Conservation (phyloP, 495 filamentous ascomycete genomes). For the Pseudevernia furfuracea region DNA sequence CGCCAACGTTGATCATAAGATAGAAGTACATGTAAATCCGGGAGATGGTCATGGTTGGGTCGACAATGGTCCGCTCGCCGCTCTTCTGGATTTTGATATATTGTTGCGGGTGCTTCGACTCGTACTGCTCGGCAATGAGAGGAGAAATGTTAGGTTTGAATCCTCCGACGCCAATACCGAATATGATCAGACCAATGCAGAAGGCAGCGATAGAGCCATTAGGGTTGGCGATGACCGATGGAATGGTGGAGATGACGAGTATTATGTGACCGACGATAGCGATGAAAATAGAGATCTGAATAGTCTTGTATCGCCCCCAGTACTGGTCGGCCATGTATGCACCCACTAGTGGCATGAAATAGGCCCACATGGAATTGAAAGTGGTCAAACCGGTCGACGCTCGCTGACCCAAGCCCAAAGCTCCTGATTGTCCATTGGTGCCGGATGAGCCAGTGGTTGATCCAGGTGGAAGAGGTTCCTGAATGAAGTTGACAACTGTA, state of each 20-base stretch:
- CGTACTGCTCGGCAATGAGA: constrained; percentile 64
- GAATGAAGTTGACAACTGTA: constrained; percentile 37
- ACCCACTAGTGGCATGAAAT: constrained; percentile 60
- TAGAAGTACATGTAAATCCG: constrained; percentile 69
- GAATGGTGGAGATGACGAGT: constrained; percentile 43
- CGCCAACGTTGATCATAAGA: constrained; percentile 68
- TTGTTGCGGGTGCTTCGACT: constrained; percentile 44
- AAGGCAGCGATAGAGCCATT: constrained; percentile 42
- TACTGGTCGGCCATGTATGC: constrained; percentile 67
- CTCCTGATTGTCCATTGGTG: constrained; percentile 31
- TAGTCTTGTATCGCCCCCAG: constrained; percentile 60
- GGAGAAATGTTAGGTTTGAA: constrained; percentile 60
- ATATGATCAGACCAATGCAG: constrained; percentile 31
- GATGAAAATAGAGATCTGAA: constrained; percentile 46
- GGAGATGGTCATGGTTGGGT: constrained; percentile 65
- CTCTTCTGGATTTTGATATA: constrained; percentile 43
- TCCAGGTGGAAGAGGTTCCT: constrained; percentile 44
- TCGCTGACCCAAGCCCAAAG: constrained; percentile 41
- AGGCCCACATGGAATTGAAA: constrained; percentile 54
- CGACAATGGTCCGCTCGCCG: constrained; percentile 67
- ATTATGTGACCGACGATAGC: constrained; percentile 43
- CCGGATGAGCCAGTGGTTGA: constrained; percentile 43
- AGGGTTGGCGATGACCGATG: constrained; percentile 38
- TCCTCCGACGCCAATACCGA: constrained; percentile 53
- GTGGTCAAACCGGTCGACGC: constrained; percentile 13